Evolutionary conservation across 1,284 basidiomycete species (phyloP).

Genomic region (Ceratobasidium sp.): DNA sequence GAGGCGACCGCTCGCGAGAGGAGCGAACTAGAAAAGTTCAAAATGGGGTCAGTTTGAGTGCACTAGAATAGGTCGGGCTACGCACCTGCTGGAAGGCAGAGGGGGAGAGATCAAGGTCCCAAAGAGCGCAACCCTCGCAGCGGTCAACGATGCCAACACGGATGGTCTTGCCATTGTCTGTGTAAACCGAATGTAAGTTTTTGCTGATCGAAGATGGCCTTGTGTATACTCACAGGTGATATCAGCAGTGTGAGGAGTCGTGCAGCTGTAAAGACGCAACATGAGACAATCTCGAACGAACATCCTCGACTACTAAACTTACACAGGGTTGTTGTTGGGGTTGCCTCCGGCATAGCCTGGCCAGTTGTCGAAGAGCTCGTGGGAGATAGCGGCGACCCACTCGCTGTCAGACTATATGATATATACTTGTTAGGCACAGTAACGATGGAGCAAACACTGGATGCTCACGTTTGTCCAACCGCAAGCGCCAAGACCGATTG

Average conservation of each 20-base stretch:
- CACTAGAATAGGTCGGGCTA: neutral
- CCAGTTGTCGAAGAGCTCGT: conserved; percentile 34
- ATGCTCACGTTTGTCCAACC: conserved; percentile 32
- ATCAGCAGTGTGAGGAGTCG: neutral
- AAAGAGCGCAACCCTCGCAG: conserved; percentile 32
- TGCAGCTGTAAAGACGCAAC: neutral
- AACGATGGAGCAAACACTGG: neutral
- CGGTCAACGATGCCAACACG: conserved; percentile 20
- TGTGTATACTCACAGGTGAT: conserved; percentile 16
- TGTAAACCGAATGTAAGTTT: neutral
- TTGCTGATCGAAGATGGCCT: neutral
- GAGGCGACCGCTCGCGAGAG: conserved; percentile 22
- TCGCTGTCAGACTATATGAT: neutral
- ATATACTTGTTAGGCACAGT: too few relatives aligned
- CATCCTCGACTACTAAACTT: neutral
- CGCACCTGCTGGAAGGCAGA: conserved; percentile 29
- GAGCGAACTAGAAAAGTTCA: conserved; percentile 3
- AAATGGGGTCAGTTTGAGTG: neutral
- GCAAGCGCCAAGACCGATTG: conserved; percentile 28
- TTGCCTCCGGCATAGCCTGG: conserved; percentile 33
- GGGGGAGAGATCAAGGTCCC: conserved; percentile 25
- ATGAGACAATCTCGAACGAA: neutral
- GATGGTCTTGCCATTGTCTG: conserved; percentile 27
- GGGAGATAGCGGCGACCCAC: conserved; percentile 36
- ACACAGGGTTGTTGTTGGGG: conserved; percentile 37